Evolutionary conservation across 352 stramenopile species (phyloP).

Genomic region (Hyaloperonospora brassicae): DNA sequence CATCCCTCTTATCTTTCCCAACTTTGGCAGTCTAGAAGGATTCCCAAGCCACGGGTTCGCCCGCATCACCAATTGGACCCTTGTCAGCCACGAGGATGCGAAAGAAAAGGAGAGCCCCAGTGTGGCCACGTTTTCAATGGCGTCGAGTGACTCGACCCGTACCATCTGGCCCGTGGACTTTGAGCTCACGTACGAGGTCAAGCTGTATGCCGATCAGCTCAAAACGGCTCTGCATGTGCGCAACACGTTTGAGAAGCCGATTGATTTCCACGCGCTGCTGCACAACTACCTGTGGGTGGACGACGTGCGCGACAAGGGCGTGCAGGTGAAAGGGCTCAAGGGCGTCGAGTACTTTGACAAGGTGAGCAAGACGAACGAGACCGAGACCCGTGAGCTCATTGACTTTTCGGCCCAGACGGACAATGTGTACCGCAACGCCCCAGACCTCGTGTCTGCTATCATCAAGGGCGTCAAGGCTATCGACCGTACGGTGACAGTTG

Average conservation of each 20-base stretch:
- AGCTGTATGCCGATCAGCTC: constrained; percentile 48
- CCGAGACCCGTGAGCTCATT: constrained; percentile 51
- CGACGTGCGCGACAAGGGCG: constrained; percentile 46
- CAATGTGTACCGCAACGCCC: constrained; percentile 73
- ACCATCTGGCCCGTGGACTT: constrained; percentile 49
- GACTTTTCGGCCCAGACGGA: constrained; percentile 56
- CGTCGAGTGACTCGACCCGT: constrained; percentile 23
- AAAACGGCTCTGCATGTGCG: constrained; percentile 67
- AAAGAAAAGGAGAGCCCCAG: constrained; percentile 8
- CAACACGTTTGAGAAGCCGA: constrained; percentile 78
- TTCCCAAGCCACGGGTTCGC: constrained; percentile 86
- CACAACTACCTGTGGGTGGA: constrained; percentile 92
- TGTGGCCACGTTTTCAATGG: constrained; percentile 32
- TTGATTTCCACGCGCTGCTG: constrained; percentile 90
- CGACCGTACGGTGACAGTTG: constrained; percentile 49
- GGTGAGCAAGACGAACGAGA: constrained; percentile 56
- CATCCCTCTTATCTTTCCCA: constrained; percentile 89
- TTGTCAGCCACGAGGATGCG: constrained; percentile 12
- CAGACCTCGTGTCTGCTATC: constrained; percentile 43
- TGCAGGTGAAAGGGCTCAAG: constrained; percentile 76
- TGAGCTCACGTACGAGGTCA: constrained; percentile 60
- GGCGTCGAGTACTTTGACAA: constrained; percentile 84
- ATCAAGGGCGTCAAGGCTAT: constrained; percentile 36
- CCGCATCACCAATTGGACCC: constrained; percentile 43
- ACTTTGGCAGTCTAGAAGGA: constrained; percentile 61